Percentiles rank a stretch among this genome's conserved stretches.
These are phyloP conservation scores for Adansonia rubrostipa DNA, from an alignment of 441 rosid genomes.

Conservation along the genomic window DNA sequence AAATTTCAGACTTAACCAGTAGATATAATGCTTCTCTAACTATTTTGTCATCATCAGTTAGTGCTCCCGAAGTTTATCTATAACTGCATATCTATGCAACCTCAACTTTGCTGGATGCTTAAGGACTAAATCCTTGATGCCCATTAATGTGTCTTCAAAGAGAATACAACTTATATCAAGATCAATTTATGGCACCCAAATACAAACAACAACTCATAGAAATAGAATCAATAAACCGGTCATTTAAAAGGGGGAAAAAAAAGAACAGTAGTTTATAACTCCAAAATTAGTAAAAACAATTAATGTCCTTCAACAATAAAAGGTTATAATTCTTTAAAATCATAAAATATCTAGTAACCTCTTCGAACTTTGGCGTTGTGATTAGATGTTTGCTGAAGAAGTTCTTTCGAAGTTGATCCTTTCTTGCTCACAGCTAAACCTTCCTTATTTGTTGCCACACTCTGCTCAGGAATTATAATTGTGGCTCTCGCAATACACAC, in stretches of 20 bases:
- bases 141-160: constrained; percentile 72
- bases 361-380: constrained; percentile 80
- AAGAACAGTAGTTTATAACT: not conserved
- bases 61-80: constrained; percentile 72
- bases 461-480: constrained; percentile 87
- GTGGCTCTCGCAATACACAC: constrained; percentile 48
- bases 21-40: constrained; percentile 68
- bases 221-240: not conserved
- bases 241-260: not conserved
- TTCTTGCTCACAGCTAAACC: constrained; percentile 90
- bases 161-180: constrained; percentile 20
- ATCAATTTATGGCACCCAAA: constrained; percentile 16
- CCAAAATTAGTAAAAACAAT: not conserved
- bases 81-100: constrained; percentile 54
- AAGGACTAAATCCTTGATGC: constrained; percentile 67
- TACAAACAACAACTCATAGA: not conserved
- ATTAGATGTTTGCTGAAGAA: constrained; percentile 81
- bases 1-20: constrained; percentile 63
- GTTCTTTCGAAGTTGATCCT: constrained; percentile 88
- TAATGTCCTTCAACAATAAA: not conserved
- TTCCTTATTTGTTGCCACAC: constrained; percentile 72
- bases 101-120: constrained; percentile 71
- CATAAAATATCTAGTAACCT: constrained; percentile 41
- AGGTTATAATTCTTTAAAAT: not conserved
- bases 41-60: constrained; percentile 64